Conservation (phyloP, 2,329 filamentous ascomycete species). For the Lachnellula suecica region DNA sequence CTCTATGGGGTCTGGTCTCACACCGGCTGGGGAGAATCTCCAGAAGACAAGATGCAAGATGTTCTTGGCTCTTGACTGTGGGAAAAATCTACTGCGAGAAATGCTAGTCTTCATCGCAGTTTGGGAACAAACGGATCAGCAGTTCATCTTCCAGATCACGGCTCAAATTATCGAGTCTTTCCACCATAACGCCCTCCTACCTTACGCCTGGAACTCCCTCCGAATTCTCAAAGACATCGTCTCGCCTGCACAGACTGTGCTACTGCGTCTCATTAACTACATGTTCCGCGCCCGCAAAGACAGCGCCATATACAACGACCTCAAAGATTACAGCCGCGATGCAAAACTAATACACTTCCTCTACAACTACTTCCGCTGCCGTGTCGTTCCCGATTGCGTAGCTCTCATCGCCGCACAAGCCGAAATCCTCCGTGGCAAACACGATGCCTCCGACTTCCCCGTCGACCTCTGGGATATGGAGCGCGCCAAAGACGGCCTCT, state of each 20-base stretch:
- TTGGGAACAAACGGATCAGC: slow-evolving; percentile 92
- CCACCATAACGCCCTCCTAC: slow-evolving; percentile 83
- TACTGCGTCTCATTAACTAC: slow-evolving; percentile 86
- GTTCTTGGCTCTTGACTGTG: slow-evolving; percentile 84
- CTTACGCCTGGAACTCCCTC: slow-evolving; percentile 89
- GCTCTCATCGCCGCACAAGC: slow-evolving; percentile 93
- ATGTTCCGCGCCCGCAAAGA: slow-evolving; percentile 69
- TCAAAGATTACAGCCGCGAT: slow-evolving; percentile 55
- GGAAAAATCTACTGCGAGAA: slow-evolving; percentile 84
- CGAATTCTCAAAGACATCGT: slow-evolving; percentile 94
- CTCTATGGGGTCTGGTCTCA: slow-evolving; percentile 68
- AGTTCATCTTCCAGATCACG: slow-evolving; percentile 95
- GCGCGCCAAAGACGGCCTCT: slow-evolving; percentile 89
- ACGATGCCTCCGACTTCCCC: slow-evolving; percentile 83
- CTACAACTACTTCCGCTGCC: slow-evolving; percentile 86
- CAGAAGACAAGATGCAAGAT: slow-evolving; percentile 90
- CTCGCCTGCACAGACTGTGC: slow-evolving; percentile 88
- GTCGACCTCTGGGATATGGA: slow-evolving; percentile 98
- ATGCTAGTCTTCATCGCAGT: slow-evolving; percentile 95
- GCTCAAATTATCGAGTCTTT: slow-evolving; percentile 94
- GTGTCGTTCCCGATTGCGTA: slow-evolving; percentile 90
- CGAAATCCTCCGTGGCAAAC: slow-evolving; percentile 75
- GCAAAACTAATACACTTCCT: slow-evolving; percentile 78
- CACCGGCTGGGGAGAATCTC: slow-evolving; percentile 72
- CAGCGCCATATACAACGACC: slow-evolving; percentile 42